These are phyloP conservation scores for Stromatinia cepivora DNA, from an alignment of 2,329 filamentous ascomycete genomes.

Conservation along the genomic window DNA sequence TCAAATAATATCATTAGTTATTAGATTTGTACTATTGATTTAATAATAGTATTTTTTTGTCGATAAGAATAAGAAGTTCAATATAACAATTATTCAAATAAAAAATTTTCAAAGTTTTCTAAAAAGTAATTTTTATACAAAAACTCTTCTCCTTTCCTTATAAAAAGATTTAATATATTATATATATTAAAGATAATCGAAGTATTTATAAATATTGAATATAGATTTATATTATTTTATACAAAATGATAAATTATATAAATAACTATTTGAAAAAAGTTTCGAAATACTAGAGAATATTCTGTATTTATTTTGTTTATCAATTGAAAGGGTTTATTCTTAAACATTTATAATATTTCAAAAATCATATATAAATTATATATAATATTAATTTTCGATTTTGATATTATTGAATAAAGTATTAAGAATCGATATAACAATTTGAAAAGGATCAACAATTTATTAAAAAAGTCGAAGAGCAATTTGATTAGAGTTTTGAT, in stretches of 20 bases:
- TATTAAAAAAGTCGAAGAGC: no score
- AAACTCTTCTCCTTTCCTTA: not conserved
- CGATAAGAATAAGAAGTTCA: slow-evolving; percentile 4
- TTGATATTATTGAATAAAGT: no score
- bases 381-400: slow-evolving; percentile 30
- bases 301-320: slow-evolving; percentile 25
- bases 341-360: slow-evolving; percentile 34
- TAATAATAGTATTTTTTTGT: not conserved
- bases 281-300: slow-evolving; percentile 15
- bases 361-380: slow-evolving; percentile 31
- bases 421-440: no score
- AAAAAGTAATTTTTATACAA: no score
- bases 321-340: slow-evolving; percentile 30
- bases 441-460: no score
- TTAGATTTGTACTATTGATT: not conserved
- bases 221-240: not conserved
- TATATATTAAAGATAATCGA: not conserved
- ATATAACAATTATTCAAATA: not conserved
- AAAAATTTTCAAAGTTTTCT: not conserved
- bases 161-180: slow-evolving; percentile 17
- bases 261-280: not conserved
- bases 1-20: not conserved
- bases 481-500: no score
- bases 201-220: slow-evolving; percentile 7
- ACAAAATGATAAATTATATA: slow-evolving; percentile 13